Percentiles rank a stretch among this genome's conserved stretches.
Evolutionary conservation across 1,284 basidiomycete genomes (phyloP).

Genomic region (Salmacisia buchloeana): DNA sequence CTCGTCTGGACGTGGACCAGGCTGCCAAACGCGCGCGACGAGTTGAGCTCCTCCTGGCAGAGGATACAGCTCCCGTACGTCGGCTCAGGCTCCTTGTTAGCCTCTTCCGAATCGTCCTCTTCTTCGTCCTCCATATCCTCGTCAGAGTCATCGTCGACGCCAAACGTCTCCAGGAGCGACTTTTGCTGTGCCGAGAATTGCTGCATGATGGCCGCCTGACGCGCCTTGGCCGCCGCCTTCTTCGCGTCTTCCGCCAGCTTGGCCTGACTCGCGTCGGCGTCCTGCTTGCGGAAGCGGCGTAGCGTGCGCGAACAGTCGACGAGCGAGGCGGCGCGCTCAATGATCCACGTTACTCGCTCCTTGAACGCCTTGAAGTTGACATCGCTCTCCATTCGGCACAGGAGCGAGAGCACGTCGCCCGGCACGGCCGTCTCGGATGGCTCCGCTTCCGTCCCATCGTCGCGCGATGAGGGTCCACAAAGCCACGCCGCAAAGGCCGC

Average conservation of each 20-base stretch:
- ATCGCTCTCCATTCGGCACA: slow-evolving; percentile 26
- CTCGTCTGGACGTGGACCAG: slow-evolving; percentile 88
- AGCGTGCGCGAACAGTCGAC: neutral
- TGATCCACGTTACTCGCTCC: slow-evolving; percentile 32
- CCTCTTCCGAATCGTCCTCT: slow-evolving; percentile 9
- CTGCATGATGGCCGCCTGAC: slow-evolving; percentile 48
- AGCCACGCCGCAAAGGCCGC: slow-evolving; percentile 18
- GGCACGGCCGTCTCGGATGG: neutral
- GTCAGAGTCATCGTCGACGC: slow-evolving; percentile 37
- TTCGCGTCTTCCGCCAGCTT: slow-evolving; percentile 30
- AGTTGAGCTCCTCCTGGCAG: slow-evolving; percentile 86
- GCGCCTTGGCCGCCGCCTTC: slow-evolving; percentile 39
- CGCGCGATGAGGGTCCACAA: neutral
- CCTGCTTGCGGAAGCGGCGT: neutral
- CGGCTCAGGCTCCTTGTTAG: slow-evolving; percentile 23
- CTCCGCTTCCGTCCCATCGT: neutral
- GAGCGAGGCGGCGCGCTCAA: slow-evolving; percentile 24
- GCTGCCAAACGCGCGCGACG: slow-evolving; percentile 71
- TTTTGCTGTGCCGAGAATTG: slow-evolving; percentile 48
- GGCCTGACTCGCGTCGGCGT: neutral
- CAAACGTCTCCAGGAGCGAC: slow-evolving; percentile 39
- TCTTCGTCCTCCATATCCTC: slow-evolving; percentile 33
- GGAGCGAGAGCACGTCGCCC: slow-evolving; percentile 26
- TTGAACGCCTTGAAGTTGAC: slow-evolving; percentile 35
- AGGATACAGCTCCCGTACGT: slow-evolving; percentile 80